Evolutionary conservation across 192 early-diverging fungal species (phyloP), one percentile per base, ranked within the genome.

Genomic region (Irineochytrium annulatum): DNA sequence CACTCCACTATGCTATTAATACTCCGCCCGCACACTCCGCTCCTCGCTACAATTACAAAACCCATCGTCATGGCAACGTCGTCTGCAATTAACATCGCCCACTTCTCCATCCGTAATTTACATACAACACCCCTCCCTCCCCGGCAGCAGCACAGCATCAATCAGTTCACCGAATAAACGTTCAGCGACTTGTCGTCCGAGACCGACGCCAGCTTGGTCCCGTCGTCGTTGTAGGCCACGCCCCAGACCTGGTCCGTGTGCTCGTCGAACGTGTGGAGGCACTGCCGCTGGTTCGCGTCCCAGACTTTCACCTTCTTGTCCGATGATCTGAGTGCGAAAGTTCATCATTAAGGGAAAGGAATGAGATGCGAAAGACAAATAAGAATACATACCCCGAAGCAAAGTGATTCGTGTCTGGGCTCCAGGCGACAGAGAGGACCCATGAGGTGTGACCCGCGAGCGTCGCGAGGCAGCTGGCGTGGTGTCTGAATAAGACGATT

Each of bases 241-340:
- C 87, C 87, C 91, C 89, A 93, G 24, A 93, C 87, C 76, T 91
- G 88, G 59, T 90, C 90, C 2, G 74, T 77, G 52, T 91, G 90
- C 0, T 80, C 77, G 53, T 90, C 86, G 60, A 87, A 84, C 22
- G 90, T 91, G 59, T 90, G 85, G 34, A 90, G 68, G 62, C 84
- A 86, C 59, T 88, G 85, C 43, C 83, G 67, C 11, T 76, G 73
- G 29, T 81, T 80, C 14, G 87, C 51, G 76, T 91, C 89, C 91
- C 91, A 93, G 13, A 93, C 70, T 74, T 93, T 93, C 34, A 89
- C 81, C 43, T 82, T 79, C 52, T 85, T 89, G 60, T 93, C 91
- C 53, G 82, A 83, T 2, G 87, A 86, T 39, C 84, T 80, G 56
- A 60, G 66, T 34, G 14, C 34, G 46, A 22, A 5, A 60, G 30